These are phyloP conservation scores for Aspergillus clavatus DNA, from an alignment of 2,329 filamentous ascomycete genomes.

Conservation along the genomic window DNA sequence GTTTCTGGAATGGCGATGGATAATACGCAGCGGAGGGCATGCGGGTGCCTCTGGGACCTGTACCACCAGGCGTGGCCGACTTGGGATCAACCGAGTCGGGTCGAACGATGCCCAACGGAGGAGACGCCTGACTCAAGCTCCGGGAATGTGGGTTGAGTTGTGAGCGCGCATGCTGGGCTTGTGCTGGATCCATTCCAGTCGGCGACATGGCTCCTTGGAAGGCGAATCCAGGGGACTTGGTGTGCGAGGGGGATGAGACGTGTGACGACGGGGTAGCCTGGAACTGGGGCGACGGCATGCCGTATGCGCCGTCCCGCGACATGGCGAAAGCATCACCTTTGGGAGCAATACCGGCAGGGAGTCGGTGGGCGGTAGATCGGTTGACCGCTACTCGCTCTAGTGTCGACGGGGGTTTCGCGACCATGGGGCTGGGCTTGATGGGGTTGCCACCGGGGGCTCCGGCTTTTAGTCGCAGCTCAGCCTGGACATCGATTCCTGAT, in stretches of 20 bases:
- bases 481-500: conserved; percentile 90
- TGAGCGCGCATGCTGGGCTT: conserved; percentile 41
- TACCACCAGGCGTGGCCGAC: conserved; percentile 25
- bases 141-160: conserved; percentile 41
- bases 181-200: conserved; percentile 53
- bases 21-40: conserved; percentile 60
- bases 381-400: conserved; percentile 78
- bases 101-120: conserved; percentile 34
- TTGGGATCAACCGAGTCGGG: conserved; percentile 35
- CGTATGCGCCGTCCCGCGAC: conserved; percentile 46
- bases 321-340: conserved; percentile 50
- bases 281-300: conserved; percentile 61
- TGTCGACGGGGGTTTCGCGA: conserved; percentile 66
- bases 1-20: conserved; percentile 82
- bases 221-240: conserved; percentile 58
- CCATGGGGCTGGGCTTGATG: conserved; percentile 62
- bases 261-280: conserved; percentile 82
- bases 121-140: conserved; percentile 31
- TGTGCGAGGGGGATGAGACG: conserved; percentile 59
- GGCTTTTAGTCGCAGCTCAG: conserved; percentile 87
- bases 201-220: conserved; percentile 59
- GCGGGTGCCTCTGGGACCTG: conserved; percentile 27
- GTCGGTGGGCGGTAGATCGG: conserved; percentile 67
- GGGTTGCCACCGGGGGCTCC: conserved; percentile 71
- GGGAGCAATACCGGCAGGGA: conserved; percentile 68